Evolutionary conservation across 345 rosid genomes (phyloP), one percentile per base, ranked within the genome.

Genomic region (Noccaea caerulescens): DNA sequence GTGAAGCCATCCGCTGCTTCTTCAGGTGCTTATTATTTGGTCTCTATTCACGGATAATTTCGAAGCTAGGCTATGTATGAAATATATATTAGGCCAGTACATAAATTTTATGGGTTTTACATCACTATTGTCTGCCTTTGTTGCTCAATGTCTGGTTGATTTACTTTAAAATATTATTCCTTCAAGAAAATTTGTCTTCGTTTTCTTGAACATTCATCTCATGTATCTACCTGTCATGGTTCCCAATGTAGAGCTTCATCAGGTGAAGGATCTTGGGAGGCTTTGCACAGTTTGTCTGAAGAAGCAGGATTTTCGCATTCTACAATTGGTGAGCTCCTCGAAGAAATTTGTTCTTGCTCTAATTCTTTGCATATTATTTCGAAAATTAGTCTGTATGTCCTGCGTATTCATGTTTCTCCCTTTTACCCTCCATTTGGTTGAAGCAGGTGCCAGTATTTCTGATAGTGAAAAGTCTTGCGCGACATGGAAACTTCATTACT

Each of bases 401-500:
- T 51, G 7, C 51, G 27, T 45, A 38, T 59, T 58, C 39, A 11
- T 34, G 58, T 53, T 3, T 42, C 16, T 55, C 20, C 45, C 20
- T 34, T 37, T 60, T 23, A 32, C 76, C 18, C 12, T 70, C 25
- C 49, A 6, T 77, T 57, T 77, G n/a, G 43, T 77, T 59, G 80
- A 44, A 72, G 46, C 77, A 77, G 80, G 67, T 63, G 41, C 72
- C 44, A 34, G 6, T 72, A 59, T 58, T 59, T 54, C 87, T 84
- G 96, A 82, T 79, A 84, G 82, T 79, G 72, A 63, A 14, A 78
- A 58, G 23, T 82, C 89, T 58, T 73, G 81, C 74, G 88, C 87
- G 12, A 77, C 83, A 23, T 94, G 97, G 99, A 94, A 87, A 84
- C 93, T 91, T 87, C 88, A 84, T 69, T 94, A 91, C 83, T 94